Evolutionary conservation across 192 early-diverging fungal species (phyloP), one percentile per base, ranked within the genome.

Genomic region (Phlyctochytrium planicorne): DNA sequence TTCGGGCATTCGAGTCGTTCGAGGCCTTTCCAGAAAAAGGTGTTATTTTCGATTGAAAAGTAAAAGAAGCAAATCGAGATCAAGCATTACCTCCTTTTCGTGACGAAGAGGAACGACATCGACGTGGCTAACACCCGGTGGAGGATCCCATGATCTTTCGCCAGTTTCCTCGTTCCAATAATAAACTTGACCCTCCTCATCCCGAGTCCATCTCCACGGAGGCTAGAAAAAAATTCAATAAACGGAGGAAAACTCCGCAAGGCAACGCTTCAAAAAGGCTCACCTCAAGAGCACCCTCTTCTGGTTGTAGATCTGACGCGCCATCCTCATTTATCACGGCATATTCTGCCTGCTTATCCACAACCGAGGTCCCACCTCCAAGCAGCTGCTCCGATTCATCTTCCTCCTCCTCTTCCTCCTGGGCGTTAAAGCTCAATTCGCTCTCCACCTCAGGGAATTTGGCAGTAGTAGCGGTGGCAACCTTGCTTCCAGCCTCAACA

Each of bases 151-250:
- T 12, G 73, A 32, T 3, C 76, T 79, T 53, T 81, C 75, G 36
- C 75, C 77, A 6, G 81, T 80, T 6, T 53, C 40, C 30, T 37
- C 60, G 67, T 83, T 83, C 84, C 84, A 85, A 65, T 78, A 85
- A 62, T 83, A 85, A 3, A 71, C 66, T 29, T 67, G 52, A 2
- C 76, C 78, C 10, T 68, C 59, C 6, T 64, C 31, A 55, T 77
- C 70, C 33, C 34, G 31, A 63, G 57, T 52, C 16, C 37, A 31
- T 53, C 63, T 65, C 70, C 70, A 72, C 32, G 24, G 20, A 57
- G 55, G 27, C 55, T 57, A 27, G 6, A 57, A n/a, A n/a, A n/a
- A n/a, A n/a, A n/a, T n/a, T n/a, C n/a, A n/a, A n/a, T n/a, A n/a
- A n/a, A n/a, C n/a, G n/a, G n/a, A n/a, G n/a, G n/a, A n/a, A n/a